Percentiles rank a stretch among this genome's conserved stretches.
Evolutionary conservation across 345 rosid genomes (phyloP).

Genomic region (Hevea brasiliensis): DNA sequence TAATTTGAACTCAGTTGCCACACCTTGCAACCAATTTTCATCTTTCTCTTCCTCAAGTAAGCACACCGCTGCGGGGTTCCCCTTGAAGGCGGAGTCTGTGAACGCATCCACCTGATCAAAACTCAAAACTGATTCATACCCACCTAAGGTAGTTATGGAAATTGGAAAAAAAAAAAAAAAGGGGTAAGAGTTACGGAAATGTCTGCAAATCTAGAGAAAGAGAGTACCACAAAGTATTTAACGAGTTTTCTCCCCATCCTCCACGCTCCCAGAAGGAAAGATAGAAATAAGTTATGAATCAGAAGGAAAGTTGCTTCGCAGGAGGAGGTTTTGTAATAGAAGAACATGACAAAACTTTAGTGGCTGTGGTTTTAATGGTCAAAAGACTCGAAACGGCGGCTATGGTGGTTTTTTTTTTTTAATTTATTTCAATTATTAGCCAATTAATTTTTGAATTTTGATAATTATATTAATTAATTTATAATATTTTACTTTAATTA

Average conservation of each 20-base stretch:
- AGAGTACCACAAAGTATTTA: slow-evolving; percentile 29
- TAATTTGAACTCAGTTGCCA: slow-evolving; percentile 30
- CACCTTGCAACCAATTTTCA: slow-evolving; percentile 61
- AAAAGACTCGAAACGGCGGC: too few species aligned
- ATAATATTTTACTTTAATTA: too few species aligned
- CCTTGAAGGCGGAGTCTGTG: slow-evolving; percentile 64
- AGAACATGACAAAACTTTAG: too few species aligned
- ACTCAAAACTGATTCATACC: not conserved
- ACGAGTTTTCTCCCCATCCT: not conserved
- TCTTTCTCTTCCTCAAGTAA: slow-evolving; percentile 59
- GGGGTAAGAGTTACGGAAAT: too few species aligned
- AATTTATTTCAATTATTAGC: too few species aligned
- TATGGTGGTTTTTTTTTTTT: too few species aligned
- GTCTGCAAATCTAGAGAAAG: not conserved
- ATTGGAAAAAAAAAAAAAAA: too few species aligned
- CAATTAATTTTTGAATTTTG: too few species aligned
- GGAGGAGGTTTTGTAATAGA: not conserved
- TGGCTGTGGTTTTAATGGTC: too few species aligned
- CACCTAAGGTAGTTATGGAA: too few species aligned
- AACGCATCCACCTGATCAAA: slow-evolving; percentile 49
- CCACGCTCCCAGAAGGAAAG: not conserved
- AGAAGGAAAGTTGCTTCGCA: not conserved
- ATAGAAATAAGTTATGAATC: too few species aligned
- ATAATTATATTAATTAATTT: too few species aligned
- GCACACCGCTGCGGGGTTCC: slow-evolving; percentile 83